Evolutionary conservation across 1,284 basidiomycete genomes (phyloP).

Genomic region (Moesziomyces globuligerus): DNA sequence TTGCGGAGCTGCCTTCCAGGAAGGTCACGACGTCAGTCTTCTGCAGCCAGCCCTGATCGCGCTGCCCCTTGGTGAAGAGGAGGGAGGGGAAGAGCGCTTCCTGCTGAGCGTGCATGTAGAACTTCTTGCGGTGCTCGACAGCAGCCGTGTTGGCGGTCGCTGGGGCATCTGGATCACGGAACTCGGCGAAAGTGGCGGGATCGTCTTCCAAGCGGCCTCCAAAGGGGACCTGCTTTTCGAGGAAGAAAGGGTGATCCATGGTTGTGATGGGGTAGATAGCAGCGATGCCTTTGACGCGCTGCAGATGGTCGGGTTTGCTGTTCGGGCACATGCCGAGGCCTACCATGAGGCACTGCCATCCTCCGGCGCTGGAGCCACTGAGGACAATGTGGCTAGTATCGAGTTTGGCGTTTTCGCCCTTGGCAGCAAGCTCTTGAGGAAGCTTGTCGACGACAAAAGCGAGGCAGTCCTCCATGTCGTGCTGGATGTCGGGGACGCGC

Average conservation of each 20-base stretch:
- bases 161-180: conserved; percentile 30
- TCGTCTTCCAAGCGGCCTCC: conserved; percentile 29
- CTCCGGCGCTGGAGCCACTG: conserved; percentile 47
- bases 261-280: conserved; percentile 52
- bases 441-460: conserved; percentile 35
- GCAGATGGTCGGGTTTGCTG: conserved; percentile 17
- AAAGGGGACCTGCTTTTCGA: conserved; percentile 41
- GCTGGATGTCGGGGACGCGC: conserved; percentile 39
- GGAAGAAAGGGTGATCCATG: conserved; percentile 49
- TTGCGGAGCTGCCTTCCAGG: conserved; percentile 15
- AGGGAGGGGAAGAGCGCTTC: conserved; percentile 46
- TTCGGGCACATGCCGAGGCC: conserved; percentile 46
- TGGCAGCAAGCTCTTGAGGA: conserved; percentile 18
- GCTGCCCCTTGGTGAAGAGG: conserved; percentile 36
- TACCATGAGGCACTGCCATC: conserved; percentile 49
- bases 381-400: conserved; percentile 38
- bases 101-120: conserved; percentile 54
- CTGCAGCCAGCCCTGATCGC: conserved; percentile 35
- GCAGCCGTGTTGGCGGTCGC: conserved; percentile 33
- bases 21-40: conserved; percentile 36
- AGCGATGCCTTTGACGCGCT: conserved; percentile 35
- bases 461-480: conserved; percentile 45
- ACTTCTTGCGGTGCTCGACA: conserved; percentile 28
- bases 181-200: conserved; percentile 27
- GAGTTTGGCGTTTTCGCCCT: conserved; percentile 22